phyloP scores from a whole-genome alignment of 2,329 filamentous ascomycete genomes.

The Aspergillus floridensis region DNA sequence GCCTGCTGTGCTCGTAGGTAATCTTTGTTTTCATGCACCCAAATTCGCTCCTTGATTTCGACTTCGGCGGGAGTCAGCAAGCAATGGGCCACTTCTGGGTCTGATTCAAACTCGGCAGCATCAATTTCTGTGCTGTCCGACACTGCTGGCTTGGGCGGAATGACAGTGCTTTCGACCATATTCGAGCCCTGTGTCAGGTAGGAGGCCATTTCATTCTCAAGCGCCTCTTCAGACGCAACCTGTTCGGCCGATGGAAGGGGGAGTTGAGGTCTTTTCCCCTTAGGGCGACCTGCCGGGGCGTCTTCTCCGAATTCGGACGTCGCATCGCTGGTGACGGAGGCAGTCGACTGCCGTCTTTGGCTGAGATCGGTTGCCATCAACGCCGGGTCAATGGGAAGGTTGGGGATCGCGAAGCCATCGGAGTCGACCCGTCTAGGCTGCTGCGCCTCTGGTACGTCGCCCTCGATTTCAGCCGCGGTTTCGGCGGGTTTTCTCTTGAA shows the following conservation, averaged over 20 bases:
- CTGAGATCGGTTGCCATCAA: slow-evolving; percentile 28
- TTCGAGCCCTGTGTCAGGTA: slow-evolving; percentile 53
- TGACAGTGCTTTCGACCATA: slow-evolving; percentile 31
- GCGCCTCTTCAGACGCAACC: slow-evolving; percentile 55
- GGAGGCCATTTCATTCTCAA: slow-evolving; percentile 69
- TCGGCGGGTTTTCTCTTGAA: slow-evolving; percentile 34
- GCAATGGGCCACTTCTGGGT: slow-evolving; percentile 82
- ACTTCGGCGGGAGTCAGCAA: slow-evolving; percentile 71
- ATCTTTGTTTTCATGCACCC: slow-evolving; percentile 92
- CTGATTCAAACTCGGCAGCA: slow-evolving; percentile 82
- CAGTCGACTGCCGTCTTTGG: slow-evolving; percentile 20
- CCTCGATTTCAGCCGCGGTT: slow-evolving; percentile 45
- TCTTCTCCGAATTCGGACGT: slow-evolving; percentile 23
- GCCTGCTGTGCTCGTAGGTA: slow-evolving; percentile 85
- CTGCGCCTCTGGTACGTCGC: slow-evolving; percentile 41
- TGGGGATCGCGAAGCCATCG: slow-evolving; percentile 67
- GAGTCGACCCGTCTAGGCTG: slow-evolving; percentile 54
- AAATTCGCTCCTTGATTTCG: slow-evolving; percentile 82
- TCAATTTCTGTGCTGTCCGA: slow-evolving; percentile 59
- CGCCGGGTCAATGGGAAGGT: slow-evolving; percentile 46
- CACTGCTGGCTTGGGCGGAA: slow-evolving; percentile 46
- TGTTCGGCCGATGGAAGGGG: slow-evolving; percentile 60
- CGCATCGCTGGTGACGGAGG: slow-evolving; percentile 23
- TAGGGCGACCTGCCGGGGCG: slow-evolving; percentile 24
- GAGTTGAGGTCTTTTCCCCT: slow-evolving; percentile 33